phyloP scores from a whole-genome alignment of 305 asterid genomes.

The Plantago rigida region DNA sequence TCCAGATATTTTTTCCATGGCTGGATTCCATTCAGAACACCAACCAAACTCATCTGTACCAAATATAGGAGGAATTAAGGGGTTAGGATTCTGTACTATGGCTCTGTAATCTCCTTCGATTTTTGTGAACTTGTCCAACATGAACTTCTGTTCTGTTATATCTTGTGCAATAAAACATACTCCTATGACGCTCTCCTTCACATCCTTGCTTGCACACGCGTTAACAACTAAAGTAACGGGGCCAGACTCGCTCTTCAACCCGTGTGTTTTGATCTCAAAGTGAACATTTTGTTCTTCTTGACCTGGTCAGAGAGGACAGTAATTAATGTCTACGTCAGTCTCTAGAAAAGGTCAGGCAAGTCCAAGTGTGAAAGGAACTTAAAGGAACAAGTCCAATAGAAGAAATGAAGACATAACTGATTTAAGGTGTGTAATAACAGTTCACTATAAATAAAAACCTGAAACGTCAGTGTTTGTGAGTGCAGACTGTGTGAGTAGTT shows the following conservation, averaged over 20 bases:
- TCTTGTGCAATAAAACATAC: conserved; percentile 89
- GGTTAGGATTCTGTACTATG: conserved; percentile 80
- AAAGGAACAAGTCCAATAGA: no score
- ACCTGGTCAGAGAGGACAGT: conserved; percentile 39
- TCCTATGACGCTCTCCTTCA: conserved; percentile 68
- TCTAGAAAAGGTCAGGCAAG: neutral
- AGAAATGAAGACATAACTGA: no score
- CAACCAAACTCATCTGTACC: conserved; percentile 96
- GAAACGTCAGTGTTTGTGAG: neutral
- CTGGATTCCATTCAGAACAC: conserved; percentile 96
- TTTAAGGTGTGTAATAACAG: no score
- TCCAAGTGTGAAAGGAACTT: no score
- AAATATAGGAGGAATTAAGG: conserved; percentile 84
- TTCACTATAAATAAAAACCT: no score
- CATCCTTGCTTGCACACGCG: conserved; percentile 86
- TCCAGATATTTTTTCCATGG: conserved; percentile 74
- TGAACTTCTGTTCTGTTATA: conserved; percentile 67
- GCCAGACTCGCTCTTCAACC: conserved; percentile 43
- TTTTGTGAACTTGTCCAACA: conserved; percentile 87
- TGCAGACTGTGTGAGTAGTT: neutral
- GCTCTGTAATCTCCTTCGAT: conserved; percentile 92
- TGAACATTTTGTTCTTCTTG: conserved; percentile 75
- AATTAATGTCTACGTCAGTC: neutral
- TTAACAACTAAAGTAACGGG: conserved; percentile 73
- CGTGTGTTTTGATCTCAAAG: conserved; percentile 72